Base-by-base conservation (phyloP, 768 basidiomycete species). In the Austroboletus eburneus region DNA sequence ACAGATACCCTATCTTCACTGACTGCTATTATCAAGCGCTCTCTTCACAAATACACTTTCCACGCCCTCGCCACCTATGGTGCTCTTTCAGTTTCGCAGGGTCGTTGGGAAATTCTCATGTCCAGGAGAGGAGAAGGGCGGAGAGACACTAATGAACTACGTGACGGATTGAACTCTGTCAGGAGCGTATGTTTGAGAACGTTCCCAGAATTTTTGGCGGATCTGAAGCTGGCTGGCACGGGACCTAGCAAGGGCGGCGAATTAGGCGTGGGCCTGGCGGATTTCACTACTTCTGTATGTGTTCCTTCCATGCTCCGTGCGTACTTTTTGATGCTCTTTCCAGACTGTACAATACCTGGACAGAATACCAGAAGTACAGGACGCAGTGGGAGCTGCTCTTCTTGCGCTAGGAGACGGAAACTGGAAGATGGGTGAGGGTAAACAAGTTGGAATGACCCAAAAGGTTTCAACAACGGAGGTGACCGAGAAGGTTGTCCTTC, bases 341-440 rank as follows among this genome's bases (percentile, higher is more conserved):
- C 53, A 88, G 85, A 82, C 83, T 0, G 74, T 85, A 16, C 71
- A 75, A 34, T 91, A 87, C 58, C 61, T 92, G 51, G 78, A 85
- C 45, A 72, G 76, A 43, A 67, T 92, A 3, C 85, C 87, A 0
- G 78, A 83, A 41, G 85, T 91, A 3, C 75, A 80, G 45, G 73
- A 70, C 16, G 87, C 85, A 1, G 86, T 83, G 9, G 77, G 76
- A 1, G 71, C 85, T 1, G 81, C 83, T 0, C 68, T 91, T 30
- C 61, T 80, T 33, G 77, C 81, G 2, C 75, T 92, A 1, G 90
- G 90, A 0, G 89, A 92, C 49, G 90, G 90, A 9, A 91, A 91
- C 54, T 91, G 90, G 90, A 87, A 80, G 66, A 91, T 92, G 89
- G 90, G 90, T 4, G 87, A 88, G 50, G 88, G 87, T 5, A 74